Conservation (phyloP, 2,329 filamentous ascomycete genomes). For the Delphinella strobiligena region DNA sequence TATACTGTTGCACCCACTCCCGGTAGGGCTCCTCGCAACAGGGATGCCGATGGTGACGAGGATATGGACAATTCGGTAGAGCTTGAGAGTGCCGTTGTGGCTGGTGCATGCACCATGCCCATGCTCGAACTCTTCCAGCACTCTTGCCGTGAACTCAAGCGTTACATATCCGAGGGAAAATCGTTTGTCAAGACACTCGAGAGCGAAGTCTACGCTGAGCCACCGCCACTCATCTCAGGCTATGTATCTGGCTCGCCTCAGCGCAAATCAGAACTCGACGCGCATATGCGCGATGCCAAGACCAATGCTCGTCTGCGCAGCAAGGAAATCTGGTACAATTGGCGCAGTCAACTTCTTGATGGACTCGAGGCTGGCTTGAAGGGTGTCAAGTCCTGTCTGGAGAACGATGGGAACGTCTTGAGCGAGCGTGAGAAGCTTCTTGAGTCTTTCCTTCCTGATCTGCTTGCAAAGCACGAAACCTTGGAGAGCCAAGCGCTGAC, state of each 20-base stretch:
- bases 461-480: slow-evolving; percentile 48
- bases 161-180: slow-evolving; percentile 87
- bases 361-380: slow-evolving; percentile 71
- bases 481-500: slow-evolving; percentile 50
- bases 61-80: slow-evolving; percentile 17
- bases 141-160: slow-evolving; percentile 87
- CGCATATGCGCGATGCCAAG: slow-evolving; percentile 95
- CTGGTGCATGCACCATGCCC: slow-evolving; percentile 80
- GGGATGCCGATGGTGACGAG: slow-evolving; percentile 8
- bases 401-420: slow-evolving; percentile 56
- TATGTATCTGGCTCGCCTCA: slow-evolving; percentile 79
- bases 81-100: slow-evolving; percentile 70
- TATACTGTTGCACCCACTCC: slow-evolving; percentile 57
- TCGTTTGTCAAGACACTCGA: slow-evolving; percentile 86
- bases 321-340: slow-evolving; percentile 97
- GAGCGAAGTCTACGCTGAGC: slow-evolving; percentile 75
- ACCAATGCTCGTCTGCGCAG: slow-evolving; percentile 79
- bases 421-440: slow-evolving; percentile 57
- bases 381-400: slow-evolving; percentile 65
- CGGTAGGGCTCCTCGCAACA: slow-evolving; percentile 14
- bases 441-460: slow-evolving; percentile 51
- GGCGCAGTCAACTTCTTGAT: slow-evolving; percentile 79
- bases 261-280: slow-evolving; percentile 80
- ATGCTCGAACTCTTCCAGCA: slow-evolving; percentile 94
- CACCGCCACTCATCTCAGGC: slow-evolving; percentile 81